Conservation (phyloP, 352 stramenopile genomes). For the Phytophthora tentaculata region DNA sequence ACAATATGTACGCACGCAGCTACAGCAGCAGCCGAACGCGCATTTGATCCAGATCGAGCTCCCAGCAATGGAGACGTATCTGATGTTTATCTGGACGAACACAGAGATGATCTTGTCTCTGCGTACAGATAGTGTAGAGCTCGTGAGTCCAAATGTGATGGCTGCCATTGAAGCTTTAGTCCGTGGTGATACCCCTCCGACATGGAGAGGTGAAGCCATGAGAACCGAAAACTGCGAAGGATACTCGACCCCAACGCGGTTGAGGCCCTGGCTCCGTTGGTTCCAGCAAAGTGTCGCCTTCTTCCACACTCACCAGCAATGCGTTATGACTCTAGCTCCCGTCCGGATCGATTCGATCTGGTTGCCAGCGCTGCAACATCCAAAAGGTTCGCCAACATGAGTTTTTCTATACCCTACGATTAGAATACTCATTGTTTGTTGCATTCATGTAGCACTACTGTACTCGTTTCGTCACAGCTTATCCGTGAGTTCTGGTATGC, state of each 20-base stretch:
- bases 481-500: conserved; percentile 21
- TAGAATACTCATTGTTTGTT: too few species aligned
- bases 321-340: conserved; percentile 11
- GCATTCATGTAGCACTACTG: conserved; percentile 37
- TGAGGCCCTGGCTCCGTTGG: conserved; percentile 39
- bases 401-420: too few species aligned
- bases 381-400: conserved; percentile 48
- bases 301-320: conserved; percentile 40
- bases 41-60: conserved; percentile 57
- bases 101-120: conserved; percentile 48
- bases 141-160: conserved; percentile 21
- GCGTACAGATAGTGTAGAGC: conserved; percentile 19
- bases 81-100: conserved; percentile 48
- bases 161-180: conserved; percentile 26
- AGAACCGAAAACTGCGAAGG: conserved; percentile 12
- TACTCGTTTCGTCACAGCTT: conserved; percentile 45
- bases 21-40: conserved; percentile 36
- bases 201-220: conserved; percentile 12
- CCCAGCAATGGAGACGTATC: conserved; percentile 54
- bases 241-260: conserved; percentile 31
- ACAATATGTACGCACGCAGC: conserved; percentile 22
- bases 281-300: conserved; percentile 38
- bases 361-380: conserved; percentile 48
- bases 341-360: conserved; percentile 34
- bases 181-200: conserved; percentile 20